Evolutionary conservation across 805 yeast species (phyloP).

Genomic region (Cyberlindnera euphorbiae): DNA sequence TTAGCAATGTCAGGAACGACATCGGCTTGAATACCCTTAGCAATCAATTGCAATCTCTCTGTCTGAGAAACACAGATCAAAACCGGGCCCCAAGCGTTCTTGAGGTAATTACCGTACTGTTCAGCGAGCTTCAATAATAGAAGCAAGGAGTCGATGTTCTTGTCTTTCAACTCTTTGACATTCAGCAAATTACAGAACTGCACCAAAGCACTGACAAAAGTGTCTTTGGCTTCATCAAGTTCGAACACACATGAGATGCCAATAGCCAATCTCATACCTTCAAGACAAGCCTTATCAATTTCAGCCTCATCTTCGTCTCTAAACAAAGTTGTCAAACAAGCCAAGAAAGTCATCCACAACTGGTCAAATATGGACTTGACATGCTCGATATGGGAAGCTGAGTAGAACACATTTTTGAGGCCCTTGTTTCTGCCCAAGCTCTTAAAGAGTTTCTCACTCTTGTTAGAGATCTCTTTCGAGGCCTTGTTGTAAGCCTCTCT

Average conservation of each 20-base stretch:
- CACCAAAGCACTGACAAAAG: conserved; percentile 85
- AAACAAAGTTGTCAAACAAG: conserved; percentile 91
- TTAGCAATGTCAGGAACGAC: conserved; percentile 79
- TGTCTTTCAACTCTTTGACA: conserved; percentile 67
- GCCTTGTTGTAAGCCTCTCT: conserved; percentile 89
- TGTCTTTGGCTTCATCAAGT: conserved; percentile 76
- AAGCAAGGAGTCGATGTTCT: conserved; percentile 78
- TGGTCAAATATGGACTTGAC: conserved; percentile 91
- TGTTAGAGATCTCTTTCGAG: conserved; percentile 83
- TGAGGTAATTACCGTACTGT: conserved; percentile 69
- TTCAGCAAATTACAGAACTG: conserved; percentile 82
- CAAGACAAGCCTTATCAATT: conserved; percentile 64
- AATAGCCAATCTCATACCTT: conserved; percentile 80
- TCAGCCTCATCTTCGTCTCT: conserved; percentile 80
- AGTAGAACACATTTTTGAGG: conserved; percentile 55
- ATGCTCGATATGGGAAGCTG: conserved; percentile 84
- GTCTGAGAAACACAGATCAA: conserved; percentile 82
- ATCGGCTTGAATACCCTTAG: conserved; percentile 81
- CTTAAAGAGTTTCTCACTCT: conserved; percentile 80
- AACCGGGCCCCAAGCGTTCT: conserved; percentile 79
- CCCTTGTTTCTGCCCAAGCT: conserved; percentile 47
- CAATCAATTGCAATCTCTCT: conserved; percentile 82
- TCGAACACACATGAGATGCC: conserved; percentile 82
- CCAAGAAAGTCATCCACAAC: conserved; percentile 94
- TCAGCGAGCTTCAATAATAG: conserved; percentile 73